Evolutionary conservation across 768 basidiomycete species (phyloP), one percentile per base, ranked within the genome.

Genomic region (Suillus spraguei): DNA sequence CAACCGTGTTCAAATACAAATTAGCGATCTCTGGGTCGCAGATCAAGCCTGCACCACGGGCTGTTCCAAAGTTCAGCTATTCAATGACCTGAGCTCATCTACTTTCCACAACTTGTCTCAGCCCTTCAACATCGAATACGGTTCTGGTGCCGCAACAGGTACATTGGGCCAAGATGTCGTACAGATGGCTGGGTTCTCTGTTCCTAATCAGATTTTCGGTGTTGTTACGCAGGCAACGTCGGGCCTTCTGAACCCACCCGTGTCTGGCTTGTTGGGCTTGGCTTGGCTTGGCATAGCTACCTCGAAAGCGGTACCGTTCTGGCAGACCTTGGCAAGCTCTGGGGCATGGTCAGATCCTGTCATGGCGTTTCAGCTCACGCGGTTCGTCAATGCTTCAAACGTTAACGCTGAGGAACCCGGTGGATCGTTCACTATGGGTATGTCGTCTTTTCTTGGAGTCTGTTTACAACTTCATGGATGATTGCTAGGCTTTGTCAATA

Each of bases 231-330:
- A 78, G 17, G 84, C 91, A 2, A 87, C 91, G 1, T 60, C 71
- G 0, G 83, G 81, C 3, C 74, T 97, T 35, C 77, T 98, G 54
- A 79, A 74, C 22, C 74, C 72, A 22, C 94, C 96, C 0, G 87
- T 95, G 2, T 93, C 93, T 5, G 97, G 97, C 0, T 78, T 99
- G 17, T 80, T 99, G 72, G 97, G 97, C 2, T 83, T 99, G 35
- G 97, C 79, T 1, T 99, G 89, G 78, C 78, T 87, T 68, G 73
- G 78, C 3, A 90, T 98, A 61, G 85, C 96, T 3, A 76, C 88
- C 1, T 91, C 93, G 0, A 79, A 80, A 0, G 86, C 90, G 0
- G 81, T 79, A 17, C 96, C 96, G 1, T 88, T 97, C 66, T 98
- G 95, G 95, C 79, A 97, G 72, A 82, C 88, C 0, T 80, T 99